Base-by-base conservation (phyloP, 2,329 filamentous ascomycete genomes). In the Aspergillus ochraceus region DNA sequence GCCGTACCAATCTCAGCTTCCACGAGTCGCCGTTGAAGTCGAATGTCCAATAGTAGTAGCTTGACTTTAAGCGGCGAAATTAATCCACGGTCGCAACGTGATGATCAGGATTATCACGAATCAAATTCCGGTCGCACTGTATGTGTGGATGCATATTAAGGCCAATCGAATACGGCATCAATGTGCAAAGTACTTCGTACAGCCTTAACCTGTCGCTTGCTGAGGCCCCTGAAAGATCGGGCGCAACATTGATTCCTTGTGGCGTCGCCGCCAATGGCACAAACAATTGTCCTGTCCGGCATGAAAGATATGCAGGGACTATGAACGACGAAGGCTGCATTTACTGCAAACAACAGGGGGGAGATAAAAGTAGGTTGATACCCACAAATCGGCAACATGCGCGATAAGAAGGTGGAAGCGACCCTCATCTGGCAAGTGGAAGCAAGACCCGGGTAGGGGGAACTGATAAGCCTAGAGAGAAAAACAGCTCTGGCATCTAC, bases 401-500 rank as follows among this genome's bases (percentile, higher is more conserved):
- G 39, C 39, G 14, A 42, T 29, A 29, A 6, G 4, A 14, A 42
- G 4, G 36, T 36, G 32, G 32, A 12, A 36, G 32, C 32, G 32
- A 36, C 12, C 32, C 11, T 36, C 32, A 12, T 32, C 30, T 36
- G 32, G 32, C 11, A 36, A 36, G 36, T 19, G 36, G 6, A n/a
- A 42, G 36, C 14, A 42, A n/a, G 32, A 36, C 36, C 17, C 36
- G 17, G 14, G 36, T 14, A 42, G 36, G 36, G 36, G 17, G 17
- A 42, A n/a, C 36, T 17, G 36, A 42, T 42, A 42, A 47, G 45
- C 45, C 19, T 47, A 6, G n/a, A 24, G 19, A 24, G 45, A 24
- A 47, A 22, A 47, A 17, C 45, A 39, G 45, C 20, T 47, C 46
- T 49, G 42, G 45, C 52, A 58, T 58, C 59, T 58, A 58, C 55